Evolutionary conservation across 192 early-diverging fungal genomes (phyloP).

Genomic region (Entrophospora sp.): DNA sequence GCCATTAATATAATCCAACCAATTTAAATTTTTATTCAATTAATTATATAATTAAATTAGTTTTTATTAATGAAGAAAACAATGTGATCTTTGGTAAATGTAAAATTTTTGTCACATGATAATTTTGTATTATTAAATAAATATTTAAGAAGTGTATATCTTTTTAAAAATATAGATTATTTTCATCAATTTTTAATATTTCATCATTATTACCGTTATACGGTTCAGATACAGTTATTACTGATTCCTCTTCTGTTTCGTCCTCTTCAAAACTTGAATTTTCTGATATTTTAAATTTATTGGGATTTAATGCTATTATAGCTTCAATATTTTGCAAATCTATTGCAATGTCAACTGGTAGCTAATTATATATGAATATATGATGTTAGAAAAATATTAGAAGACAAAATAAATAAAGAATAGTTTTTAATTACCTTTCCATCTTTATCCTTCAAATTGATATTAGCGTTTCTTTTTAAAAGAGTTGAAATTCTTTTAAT

Average conservation of each 20-base stretch:
- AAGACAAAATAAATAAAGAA: not conserved
- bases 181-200: no score
- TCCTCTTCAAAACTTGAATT: conserved; percentile 16
- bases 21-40: no score
- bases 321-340: conserved; percentile 43
- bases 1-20: not conserved
- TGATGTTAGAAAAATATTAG: not conserved
- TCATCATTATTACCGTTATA: not conserved
- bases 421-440: conserved; percentile 38
- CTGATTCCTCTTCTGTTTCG: conserved; percentile 15
- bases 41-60: no score
- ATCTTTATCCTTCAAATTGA: conserved; percentile 60
- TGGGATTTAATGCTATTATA: conserved; percentile 38
- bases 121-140: no score
- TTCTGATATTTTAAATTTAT: conserved; percentile 30
- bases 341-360: conserved; percentile 46
- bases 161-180: no score
- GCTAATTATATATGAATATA: conserved; percentile 21
- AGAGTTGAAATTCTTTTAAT: conserved; percentile 56
- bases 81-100: no score
- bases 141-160: no score
- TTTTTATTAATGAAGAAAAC: no score
- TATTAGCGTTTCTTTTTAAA: conserved; percentile 64
- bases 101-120: no score
- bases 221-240: conserved; percentile 13